Percentiles rank a stretch among this genome's conserved stretches.
Conservation (phyloP, 2,329 filamentous ascomycete genomes). For the Fusarium sp. region DNA sequence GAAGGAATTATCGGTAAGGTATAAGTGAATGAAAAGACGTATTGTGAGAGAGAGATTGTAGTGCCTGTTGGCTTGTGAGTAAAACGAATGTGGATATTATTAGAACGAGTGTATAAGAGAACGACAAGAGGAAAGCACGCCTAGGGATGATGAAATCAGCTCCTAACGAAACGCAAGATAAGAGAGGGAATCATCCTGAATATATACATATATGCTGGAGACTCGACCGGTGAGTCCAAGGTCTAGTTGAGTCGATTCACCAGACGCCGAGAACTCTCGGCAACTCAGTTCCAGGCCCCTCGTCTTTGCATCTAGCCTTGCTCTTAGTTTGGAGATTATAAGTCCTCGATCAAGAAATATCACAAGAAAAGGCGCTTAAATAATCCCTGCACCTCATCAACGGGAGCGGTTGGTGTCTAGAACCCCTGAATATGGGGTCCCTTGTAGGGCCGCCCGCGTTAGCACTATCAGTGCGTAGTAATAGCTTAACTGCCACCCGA, state of each 20-base stretch:
- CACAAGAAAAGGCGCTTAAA: constrained; percentile 6
- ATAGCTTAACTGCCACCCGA: constrained; percentile 7
- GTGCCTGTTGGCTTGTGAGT: constrained; percentile 5
- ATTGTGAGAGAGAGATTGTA: constrained; percentile 3
- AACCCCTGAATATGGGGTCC: constrained; percentile 12
- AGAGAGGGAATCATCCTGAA: not conserved
- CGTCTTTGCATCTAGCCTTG: constrained; percentile 17
- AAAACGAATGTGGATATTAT: constrained; percentile 20
- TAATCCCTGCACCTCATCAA: constrained; percentile 15
- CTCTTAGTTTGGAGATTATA: constrained; percentile 8
- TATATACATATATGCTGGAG: constrained; percentile 15
- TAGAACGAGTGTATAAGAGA: constrained; percentile 17
- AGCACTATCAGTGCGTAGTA: constrained; percentile 11
- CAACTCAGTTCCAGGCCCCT: constrained; percentile 31
- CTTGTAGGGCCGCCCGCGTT: constrained; percentile 5
- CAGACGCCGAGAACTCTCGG: constrained; percentile 34
- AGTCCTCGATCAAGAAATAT: constrained; percentile 9
- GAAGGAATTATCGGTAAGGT: not conserved
- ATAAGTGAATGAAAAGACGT: constrained; percentile 8
- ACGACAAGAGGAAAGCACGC: constrained; percentile 19
- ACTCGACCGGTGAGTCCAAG: not conserved
- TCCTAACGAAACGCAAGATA: not conserved
- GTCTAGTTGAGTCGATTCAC: not conserved
- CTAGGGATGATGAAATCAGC: constrained; percentile 12
- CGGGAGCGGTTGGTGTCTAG: constrained; percentile 22